Conservation (phyloP, 2,329 filamentous ascomycete genomes). For the Zymoseptoria crescenta region DNA sequence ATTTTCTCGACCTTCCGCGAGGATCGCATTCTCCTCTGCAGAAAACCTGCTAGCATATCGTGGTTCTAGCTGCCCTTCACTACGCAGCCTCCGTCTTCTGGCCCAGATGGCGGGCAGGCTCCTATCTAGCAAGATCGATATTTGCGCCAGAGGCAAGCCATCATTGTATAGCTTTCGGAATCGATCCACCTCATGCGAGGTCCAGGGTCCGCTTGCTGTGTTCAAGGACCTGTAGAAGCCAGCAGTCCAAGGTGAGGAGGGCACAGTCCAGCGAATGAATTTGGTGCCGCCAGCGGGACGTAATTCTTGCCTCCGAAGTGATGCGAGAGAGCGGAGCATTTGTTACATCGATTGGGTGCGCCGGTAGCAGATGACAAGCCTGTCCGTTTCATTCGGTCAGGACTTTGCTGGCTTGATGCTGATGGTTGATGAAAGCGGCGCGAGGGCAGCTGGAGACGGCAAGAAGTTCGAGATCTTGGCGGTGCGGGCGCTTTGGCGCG, state of each 20-base stretch:
- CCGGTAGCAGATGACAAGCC: background rate
- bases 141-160: background rate
- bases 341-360: background rate
- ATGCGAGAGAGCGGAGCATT: background rate
- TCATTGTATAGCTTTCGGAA: background rate
- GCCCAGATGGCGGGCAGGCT: background rate
- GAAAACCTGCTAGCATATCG: background rate
- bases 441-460: background rate
- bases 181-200: background rate
- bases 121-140: background rate
- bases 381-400: background rate
- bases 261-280: background rate
- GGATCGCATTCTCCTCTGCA: background rate
- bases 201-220: background rate
- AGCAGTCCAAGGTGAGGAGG: background rate
- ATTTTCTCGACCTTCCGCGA: background rate
- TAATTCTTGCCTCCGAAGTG: background rate
- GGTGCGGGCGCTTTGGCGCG: background rate
- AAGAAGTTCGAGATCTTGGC: background rate
- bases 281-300: background rate
- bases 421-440: background rate
- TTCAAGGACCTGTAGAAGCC: background rate
- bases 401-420: too few species aligned
- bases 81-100: background rate
- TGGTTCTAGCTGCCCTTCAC: background rate